Percentiles rank a stretch among this genome's conserved stretches.
Conservation (phyloP, 352 stramenopile species). For the Phytophthora cactorum region DNA sequence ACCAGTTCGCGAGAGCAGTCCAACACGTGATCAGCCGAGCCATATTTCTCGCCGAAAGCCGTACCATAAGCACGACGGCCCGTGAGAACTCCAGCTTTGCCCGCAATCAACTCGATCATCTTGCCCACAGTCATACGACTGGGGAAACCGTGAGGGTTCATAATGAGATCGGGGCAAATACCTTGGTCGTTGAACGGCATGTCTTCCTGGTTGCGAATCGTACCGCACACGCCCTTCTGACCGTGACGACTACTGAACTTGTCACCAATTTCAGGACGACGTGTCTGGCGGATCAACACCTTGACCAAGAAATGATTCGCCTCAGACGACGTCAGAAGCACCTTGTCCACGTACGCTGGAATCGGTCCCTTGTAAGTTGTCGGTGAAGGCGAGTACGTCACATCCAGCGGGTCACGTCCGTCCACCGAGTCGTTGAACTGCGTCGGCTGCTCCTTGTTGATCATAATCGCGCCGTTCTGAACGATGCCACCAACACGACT, state of each 20-base stretch:
- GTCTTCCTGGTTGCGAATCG: constrained; percentile 96
- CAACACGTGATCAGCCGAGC: constrained; percentile 93
- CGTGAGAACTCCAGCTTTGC: constrained; percentile 97
- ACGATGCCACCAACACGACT: constrained; percentile 84
- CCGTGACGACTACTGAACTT: constrained; percentile 99
- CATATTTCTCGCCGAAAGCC: constrained; percentile 98
- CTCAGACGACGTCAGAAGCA: constrained; percentile 98
- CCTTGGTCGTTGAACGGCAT: constrained; percentile 99
- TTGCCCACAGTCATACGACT: constrained; percentile 99
- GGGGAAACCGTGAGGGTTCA: constrained; percentile 99
- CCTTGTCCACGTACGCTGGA: constrained; percentile 98
- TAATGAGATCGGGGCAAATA: constrained; percentile 99
- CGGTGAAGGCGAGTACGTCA: constrained; percentile 86
- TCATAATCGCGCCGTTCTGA: constrained; percentile 96
- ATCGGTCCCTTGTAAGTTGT: constrained; percentile 96
- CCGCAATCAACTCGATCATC: constrained; percentile 99
- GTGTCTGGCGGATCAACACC: constrained; percentile 95
- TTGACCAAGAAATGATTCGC: constrained; percentile 99
- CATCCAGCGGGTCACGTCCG: constrained; percentile 71
- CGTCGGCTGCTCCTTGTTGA: constrained; percentile 98
- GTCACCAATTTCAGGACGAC: constrained; percentile 98
- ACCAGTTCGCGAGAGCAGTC: constrained; percentile 95
- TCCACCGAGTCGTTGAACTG: constrained; percentile 93
- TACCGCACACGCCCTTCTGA: constrained; percentile 99
- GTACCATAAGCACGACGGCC: constrained; percentile 98